phyloP scores from a whole-genome alignment of 176 grass and related monocot genomes.

The Oropetium thomaeum region DNA sequence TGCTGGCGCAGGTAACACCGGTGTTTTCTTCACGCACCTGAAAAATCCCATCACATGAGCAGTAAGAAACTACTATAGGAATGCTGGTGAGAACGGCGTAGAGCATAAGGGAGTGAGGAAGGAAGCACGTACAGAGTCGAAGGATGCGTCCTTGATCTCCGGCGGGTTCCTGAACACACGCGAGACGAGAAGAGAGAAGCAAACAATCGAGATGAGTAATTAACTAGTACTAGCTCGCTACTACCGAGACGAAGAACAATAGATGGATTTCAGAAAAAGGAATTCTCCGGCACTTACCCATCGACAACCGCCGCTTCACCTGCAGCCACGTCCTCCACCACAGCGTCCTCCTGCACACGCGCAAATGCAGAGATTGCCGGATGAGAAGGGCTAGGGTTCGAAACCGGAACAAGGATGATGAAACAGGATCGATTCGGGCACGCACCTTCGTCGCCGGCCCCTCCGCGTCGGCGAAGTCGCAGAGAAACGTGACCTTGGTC shows the following conservation, averaged over 20 bases:
- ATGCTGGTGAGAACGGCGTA: neutral
- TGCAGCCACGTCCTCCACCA: neutral
- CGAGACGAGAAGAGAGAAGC: neutral
- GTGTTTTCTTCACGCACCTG: slow-evolving; percentile 11
- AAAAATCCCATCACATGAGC: slow-evolving; percentile 14
- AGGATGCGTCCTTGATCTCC: slow-evolving; percentile 21
- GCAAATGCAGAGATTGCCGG: neutral
- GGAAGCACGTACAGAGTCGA: slow-evolving; percentile 34
- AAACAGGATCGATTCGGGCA: neutral
- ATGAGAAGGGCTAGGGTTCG: neutral
- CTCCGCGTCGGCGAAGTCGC: slow-evolving; percentile 51
- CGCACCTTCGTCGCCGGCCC: slow-evolving; percentile 53
- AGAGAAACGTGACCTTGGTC: slow-evolving; percentile 55
- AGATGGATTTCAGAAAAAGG: neutral
- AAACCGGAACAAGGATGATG: neutral
- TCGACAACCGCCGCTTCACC: neutral
- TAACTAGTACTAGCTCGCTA: neutral
- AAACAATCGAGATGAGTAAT: neutral
- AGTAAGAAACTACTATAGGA: neutral
- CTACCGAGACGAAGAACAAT: neutral
- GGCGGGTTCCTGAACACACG: slow-evolving; percentile 26
- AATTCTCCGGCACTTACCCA: slow-evolving; percentile 19
- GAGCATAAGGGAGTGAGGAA: neutral
- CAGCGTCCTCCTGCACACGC: slow-evolving; percentile 17
- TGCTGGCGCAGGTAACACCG: neutral